Evolutionary conservation across 1,139 yeast species (phyloP).

Genomic region (Kodamaea ohmeri): DNA sequence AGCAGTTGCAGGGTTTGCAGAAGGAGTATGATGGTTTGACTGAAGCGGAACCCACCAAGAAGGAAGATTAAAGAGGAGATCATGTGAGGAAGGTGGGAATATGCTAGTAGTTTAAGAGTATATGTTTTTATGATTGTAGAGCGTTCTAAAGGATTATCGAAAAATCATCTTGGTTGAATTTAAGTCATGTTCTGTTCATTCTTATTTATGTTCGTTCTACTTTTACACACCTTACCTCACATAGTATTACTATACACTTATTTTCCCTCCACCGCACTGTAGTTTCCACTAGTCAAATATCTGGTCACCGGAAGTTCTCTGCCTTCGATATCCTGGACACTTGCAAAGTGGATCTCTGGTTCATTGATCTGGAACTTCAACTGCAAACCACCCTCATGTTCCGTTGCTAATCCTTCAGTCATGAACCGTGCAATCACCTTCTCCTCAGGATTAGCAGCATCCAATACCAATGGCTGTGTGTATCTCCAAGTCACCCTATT

Average conservation of each 20-base stretch:
- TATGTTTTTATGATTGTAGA: no score
- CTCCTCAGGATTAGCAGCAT: constrained; percentile 41
- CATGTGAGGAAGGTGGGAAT: no score
- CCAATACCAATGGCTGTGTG: constrained; percentile 45
- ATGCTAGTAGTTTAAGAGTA: no score
- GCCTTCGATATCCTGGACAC: constrained; percentile 21
- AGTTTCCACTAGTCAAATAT: constrained; percentile 37
- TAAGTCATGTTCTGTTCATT: no score
- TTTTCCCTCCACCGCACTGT: constrained; percentile 21
- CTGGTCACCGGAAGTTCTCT: constrained; percentile 30
- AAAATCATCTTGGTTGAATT: no score
- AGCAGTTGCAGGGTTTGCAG: constrained; percentile 55
- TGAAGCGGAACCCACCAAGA: constrained; percentile 8
- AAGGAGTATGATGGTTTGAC: constrained; percentile 48
- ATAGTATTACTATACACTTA: neutral
- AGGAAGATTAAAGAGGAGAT: constrained; percentile 14
- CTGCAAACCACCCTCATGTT: constrained; percentile 69
- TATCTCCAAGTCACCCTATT: constrained; percentile 86
- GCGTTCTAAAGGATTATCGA: no score
- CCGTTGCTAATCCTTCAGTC: constrained; percentile 60
- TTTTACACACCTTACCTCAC: neutral
- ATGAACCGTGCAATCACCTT: constrained; percentile 69
- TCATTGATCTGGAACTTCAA: constrained; percentile 51
- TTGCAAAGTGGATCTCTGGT: constrained; percentile 26
- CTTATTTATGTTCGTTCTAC: no score